Evolutionary conservation across 768 basidiomycete species (phyloP).

Genomic region (Gymnopilus junonius): DNA sequence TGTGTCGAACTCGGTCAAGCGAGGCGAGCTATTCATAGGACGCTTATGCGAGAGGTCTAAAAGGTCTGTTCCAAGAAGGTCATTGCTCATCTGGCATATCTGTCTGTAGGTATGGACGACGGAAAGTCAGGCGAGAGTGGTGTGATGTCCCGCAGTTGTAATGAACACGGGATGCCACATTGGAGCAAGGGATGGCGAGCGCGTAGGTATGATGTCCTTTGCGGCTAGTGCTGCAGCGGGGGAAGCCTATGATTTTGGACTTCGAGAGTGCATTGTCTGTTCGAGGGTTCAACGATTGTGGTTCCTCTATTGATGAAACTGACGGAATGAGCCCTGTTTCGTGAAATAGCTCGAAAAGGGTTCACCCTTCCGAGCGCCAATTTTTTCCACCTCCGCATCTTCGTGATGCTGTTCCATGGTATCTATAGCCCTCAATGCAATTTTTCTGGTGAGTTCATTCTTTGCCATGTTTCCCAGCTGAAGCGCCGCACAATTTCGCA

Average conservation of each 20-base stretch:
- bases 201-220: constrained; percentile 32
- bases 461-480: not conserved
- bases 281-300: constrained; percentile 2
- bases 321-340: not conserved
- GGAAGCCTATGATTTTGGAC: constrained; percentile 36
- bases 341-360: not conserved
- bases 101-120: constrained; percentile 23
- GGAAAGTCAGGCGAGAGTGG: constrained; percentile 18
- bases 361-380: not conserved
- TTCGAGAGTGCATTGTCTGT: constrained; percentile 43
- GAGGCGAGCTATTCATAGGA: constrained; percentile 36
- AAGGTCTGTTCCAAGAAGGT: constrained; percentile 8
- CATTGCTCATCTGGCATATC: constrained; percentile 7
- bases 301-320: constrained; percentile 1
- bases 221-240: constrained; percentile 36
- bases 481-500: not conserved
- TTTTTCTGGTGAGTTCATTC: not conserved
- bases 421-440: not conserved
- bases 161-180: constrained; percentile 33
- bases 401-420: constrained; percentile 12
- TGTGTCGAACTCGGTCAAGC: constrained; percentile 20
- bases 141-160: constrained; percentile 34
- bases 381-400: constrained; percentile 13
- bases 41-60: constrained; percentile 18
- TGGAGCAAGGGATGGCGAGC: constrained; percentile 42